phyloP scores from a whole-genome alignment of 768 basidiomycete species.

The Phylloporus rhodoxanthus region DNA sequence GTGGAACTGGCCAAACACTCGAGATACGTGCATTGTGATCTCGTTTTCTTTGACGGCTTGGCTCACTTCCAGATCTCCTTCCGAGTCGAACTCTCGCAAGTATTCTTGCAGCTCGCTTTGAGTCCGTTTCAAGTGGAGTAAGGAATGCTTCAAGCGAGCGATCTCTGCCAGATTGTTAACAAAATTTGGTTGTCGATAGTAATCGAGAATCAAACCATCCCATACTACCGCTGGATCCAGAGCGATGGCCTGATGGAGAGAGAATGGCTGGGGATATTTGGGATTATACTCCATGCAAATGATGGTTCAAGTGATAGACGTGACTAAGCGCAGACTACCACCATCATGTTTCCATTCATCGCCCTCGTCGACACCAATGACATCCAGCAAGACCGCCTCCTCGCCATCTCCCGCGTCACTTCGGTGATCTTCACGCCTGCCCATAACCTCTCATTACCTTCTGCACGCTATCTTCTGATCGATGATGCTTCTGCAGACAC shows the following conservation, averaged over 20 bases:
- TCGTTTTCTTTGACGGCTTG: conserved; percentile 69
- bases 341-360: conserved; percentile 41
- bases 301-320: neutral
- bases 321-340: conserved; percentile 18
- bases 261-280: conserved; percentile 70
- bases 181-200: neutral
- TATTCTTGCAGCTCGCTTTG: conserved; percentile 52
- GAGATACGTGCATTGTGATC: conserved; percentile 50
- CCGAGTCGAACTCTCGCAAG: conserved; percentile 32
- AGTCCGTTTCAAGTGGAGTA: conserved; percentile 55
- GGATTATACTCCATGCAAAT: conserved; percentile 60
- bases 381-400: conserved; percentile 43
- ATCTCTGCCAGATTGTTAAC: conserved; percentile 49
- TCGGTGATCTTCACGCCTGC: conserved; percentile 56
- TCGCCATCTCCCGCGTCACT: conserved; percentile 64
- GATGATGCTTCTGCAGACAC: conserved; percentile 43
- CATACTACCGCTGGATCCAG: conserved; percentile 64
- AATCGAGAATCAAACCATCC: conserved; percentile 46
- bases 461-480: conserved; percentile 48
- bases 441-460: conserved; percentile 28
- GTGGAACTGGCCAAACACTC: conserved; percentile 27
- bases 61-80: conserved; percentile 50
- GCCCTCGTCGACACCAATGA: conserved; percentile 49
- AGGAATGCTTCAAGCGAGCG: conserved; percentile 64
- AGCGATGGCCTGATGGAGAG: conserved; percentile 53